Evolutionary conservation across 352 stramenopile species (phyloP).

Genomic region (Elongisporangium undulatum): DNA sequence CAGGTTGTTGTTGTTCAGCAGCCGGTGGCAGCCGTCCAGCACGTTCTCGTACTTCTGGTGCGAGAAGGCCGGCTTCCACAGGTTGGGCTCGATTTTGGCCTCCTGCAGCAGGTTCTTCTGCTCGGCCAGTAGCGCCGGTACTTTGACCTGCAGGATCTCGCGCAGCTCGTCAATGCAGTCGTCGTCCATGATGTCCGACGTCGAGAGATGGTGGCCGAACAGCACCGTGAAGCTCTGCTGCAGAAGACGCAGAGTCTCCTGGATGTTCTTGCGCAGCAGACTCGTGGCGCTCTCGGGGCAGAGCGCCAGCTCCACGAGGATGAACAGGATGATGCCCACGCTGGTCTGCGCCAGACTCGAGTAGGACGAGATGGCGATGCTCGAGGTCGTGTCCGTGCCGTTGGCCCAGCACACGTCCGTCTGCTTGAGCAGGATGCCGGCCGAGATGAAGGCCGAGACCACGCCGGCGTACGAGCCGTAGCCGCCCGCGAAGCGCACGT

Average conservation of each 20-base stretch:
- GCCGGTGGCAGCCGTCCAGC: constrained; percentile 45
- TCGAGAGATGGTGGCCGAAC: constrained; percentile 68
- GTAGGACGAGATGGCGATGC: constrained; percentile 69
- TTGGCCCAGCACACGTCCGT: constrained; percentile 47
- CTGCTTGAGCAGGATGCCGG: constrained; percentile 56
- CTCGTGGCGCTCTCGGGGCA: constrained; percentile 63
- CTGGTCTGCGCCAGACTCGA: constrained; percentile 76
- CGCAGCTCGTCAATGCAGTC: constrained; percentile 54
- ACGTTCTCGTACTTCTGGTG: constrained; percentile 71
- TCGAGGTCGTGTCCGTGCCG: constrained; percentile 29
- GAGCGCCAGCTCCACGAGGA: constrained; percentile 60
- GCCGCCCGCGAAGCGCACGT: constrained; percentile 60
- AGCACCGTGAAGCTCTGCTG: constrained; percentile 60
- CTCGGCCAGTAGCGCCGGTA: constrained; percentile 51
- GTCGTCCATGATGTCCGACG: constrained; percentile 40
- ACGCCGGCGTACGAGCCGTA: constrained; percentile 70
- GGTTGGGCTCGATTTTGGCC: constrained; percentile 50
- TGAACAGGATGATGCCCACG: constrained; percentile 75
- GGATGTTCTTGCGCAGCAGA: constrained; percentile 67
- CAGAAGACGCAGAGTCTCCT: constrained; percentile 61
- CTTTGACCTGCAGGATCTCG: constrained; percentile 47
- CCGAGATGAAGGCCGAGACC: constrained; percentile 68
- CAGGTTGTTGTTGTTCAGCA: constrained; percentile 84
- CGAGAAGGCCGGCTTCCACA: constrained; percentile 74
- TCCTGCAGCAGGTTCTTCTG: constrained; percentile 59